Evolutionary conservation across 1,139 yeast genomes (phyloP).

Genomic region (Scheffersomyces parashehatae): DNA sequence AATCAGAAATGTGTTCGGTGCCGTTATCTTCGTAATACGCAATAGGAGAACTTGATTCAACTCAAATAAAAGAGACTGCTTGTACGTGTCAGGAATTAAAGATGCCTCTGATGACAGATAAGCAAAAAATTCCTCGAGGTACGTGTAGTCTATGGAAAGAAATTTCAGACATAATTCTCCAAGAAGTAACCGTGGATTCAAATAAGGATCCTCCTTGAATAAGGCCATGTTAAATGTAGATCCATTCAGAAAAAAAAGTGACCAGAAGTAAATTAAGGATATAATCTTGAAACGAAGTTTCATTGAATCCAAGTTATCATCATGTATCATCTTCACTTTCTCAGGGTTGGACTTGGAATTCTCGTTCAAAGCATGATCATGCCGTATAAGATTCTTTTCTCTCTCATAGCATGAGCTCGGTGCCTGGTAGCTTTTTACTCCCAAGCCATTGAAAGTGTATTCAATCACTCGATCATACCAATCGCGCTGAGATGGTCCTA

Average conservation of each 20-base stretch:
- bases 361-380: conserved; percentile 14
- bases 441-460: conserved; percentile 30
- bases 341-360: conserved; percentile 5
- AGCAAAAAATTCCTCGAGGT: conserved; percentile 12
- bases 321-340: conserved; percentile 3
- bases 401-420: conserved; percentile 32
- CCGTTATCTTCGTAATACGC: conserved; percentile 13
- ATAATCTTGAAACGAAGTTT: conserved; percentile 25
- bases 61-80: conserved; percentile 10
- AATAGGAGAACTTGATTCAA: conserved; percentile 12
- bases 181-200: conserved; percentile 10
- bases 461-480: conserved; percentile 39
- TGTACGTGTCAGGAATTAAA: conserved; percentile 9
- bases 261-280: conserved; percentile 21
- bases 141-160: conserved; percentile 7
- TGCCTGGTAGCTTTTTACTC: conserved; percentile 10
- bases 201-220: conserved; percentile 1
- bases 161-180: conserved; percentile 12
- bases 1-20: conserved; percentile 5
- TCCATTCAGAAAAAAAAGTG: conserved; percentile 17
- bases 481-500: conserved; percentile 16
- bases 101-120: neutral
- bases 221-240: conserved; percentile 1
- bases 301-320: conserved; percentile 32
- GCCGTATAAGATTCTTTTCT: conserved; percentile 24